Evolutionary conservation across 768 basidiomycete species (phyloP).

Genomic region (Boletus rubescentipes): DNA sequence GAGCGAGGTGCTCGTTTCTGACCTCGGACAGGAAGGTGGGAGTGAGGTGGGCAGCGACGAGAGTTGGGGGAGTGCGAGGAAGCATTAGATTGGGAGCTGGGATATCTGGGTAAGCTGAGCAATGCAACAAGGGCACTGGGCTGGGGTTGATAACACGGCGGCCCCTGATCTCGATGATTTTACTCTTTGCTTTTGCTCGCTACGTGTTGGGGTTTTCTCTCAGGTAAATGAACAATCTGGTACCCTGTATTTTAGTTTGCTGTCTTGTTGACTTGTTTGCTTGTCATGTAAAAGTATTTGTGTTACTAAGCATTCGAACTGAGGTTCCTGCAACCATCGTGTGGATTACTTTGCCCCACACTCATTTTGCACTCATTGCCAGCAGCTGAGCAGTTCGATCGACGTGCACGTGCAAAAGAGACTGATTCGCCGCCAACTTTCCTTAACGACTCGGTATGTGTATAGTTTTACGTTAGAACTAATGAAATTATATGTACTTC

Average conservation of each 20-base stretch:
- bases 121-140: background rate
- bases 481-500: conserved; percentile 1
- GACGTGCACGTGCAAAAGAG: too few species aligned
- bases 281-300: background rate
- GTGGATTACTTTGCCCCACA: too few species aligned
- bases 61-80: conserved; percentile 27
- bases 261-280: background rate
- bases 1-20: conserved; percentile 20
- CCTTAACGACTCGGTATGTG: background rate
- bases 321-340: too few species aligned
- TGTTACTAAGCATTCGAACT: too few species aligned
- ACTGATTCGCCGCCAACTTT: too few species aligned
- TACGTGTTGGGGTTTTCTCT: background rate
- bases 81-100: conserved; percentile 6
- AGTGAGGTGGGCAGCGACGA: conserved; percentile 25
- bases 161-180: background rate
- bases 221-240: background rate
- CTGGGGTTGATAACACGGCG: background rate
- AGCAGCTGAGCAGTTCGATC: too few species aligned
- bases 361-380: too few species aligned
- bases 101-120: background rate
- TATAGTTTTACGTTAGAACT: background rate
- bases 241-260: background rate
- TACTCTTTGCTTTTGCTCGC: background rate
- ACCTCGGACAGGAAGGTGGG: conserved; percentile 7